Conservation (phyloP, 192 early-diverging fungal genomes). For the Coemansia sp. region DNA sequence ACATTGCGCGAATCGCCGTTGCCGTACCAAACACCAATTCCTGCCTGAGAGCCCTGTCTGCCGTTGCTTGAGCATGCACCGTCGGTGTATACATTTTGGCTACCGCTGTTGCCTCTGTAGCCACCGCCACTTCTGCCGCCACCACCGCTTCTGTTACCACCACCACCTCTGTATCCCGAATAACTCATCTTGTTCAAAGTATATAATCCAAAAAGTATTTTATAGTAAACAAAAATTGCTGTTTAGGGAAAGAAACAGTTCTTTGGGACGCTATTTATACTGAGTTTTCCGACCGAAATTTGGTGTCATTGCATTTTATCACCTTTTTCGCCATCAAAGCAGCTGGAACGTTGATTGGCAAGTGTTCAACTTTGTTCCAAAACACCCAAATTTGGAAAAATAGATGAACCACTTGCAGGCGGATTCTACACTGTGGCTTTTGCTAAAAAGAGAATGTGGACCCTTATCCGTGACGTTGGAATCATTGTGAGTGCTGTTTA, state of each 20-base stretch:
- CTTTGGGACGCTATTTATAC: not conserved
- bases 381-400: no score
- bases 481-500: no score
- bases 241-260: not conserved
- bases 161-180: not conserved
- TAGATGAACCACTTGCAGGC: no score
- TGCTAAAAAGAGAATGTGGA: no score
- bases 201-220: not conserved
- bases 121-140: not conserved
- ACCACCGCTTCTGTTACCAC: not conserved
- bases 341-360: no score
- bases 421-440: no score
- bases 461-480: no score
- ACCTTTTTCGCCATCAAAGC: no score
- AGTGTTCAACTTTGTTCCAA: no score
- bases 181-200: not conserved
- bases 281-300: not conserved
- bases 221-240: not conserved
- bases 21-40: slow-evolving; percentile 58
- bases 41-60: slow-evolving; percentile 36
- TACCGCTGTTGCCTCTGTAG: not conserved
- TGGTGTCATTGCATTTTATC: no score
- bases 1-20: slow-evolving; percentile 52
- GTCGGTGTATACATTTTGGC: slow-evolving; percentile 51
- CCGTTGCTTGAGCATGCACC: slow-evolving; percentile 58